phyloP scores from a whole-genome alignment of 164 flowering plant genomes.

The Cinnamomum micranthum region DNA sequence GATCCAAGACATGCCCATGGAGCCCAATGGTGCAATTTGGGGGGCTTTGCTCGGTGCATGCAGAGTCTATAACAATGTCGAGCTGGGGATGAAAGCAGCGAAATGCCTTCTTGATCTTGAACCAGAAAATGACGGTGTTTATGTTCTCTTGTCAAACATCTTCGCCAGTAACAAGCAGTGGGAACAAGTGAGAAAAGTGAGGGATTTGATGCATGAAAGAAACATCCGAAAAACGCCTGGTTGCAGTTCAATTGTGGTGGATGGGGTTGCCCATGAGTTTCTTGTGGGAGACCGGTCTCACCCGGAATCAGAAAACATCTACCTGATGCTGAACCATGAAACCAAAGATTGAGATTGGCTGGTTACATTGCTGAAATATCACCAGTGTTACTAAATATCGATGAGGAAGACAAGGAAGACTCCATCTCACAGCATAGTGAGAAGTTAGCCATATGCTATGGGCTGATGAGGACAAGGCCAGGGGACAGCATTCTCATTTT shows the following conservation, averaged over 20 bases:
- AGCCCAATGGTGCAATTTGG: slow-evolving; percentile 13
- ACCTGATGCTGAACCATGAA: slow-evolving; percentile 9
- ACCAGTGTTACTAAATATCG: slow-evolving; percentile 12
- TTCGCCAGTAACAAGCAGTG: neutral
- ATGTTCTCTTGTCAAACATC: slow-evolving; percentile 9
- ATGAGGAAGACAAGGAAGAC: slow-evolving; percentile 13
- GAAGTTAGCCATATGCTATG: slow-evolving; percentile 11
- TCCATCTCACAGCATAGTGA: slow-evolving; percentile 10
- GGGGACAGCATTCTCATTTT: neutral
- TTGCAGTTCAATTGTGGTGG: slow-evolving; percentile 9
- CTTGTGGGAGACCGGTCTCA: slow-evolving; percentile 10
- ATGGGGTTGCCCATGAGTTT: slow-evolving; percentile 11
- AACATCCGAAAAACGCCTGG: slow-evolving; percentile 11
- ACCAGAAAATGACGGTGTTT: slow-evolving; percentile 7
- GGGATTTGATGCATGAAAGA: slow-evolving; percentile 6
- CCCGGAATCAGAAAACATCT: slow-evolving; percentile 3
- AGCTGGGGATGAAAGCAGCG: slow-evolving; percentile 1
- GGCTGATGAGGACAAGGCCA: slow-evolving; percentile 10
- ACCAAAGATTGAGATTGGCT: slow-evolving; percentile 7
- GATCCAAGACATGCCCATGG: slow-evolving; percentile 10
- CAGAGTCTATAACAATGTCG: neutral
- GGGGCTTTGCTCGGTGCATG: slow-evolving; percentile 9
- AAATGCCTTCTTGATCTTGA: neutral
- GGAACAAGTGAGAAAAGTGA: slow-evolving; percentile 6
- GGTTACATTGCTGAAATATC: slow-evolving; percentile 10